Evolutionary conservation across 805 yeast species (phyloP).

Genomic region (Kazachstania africana): DNA sequence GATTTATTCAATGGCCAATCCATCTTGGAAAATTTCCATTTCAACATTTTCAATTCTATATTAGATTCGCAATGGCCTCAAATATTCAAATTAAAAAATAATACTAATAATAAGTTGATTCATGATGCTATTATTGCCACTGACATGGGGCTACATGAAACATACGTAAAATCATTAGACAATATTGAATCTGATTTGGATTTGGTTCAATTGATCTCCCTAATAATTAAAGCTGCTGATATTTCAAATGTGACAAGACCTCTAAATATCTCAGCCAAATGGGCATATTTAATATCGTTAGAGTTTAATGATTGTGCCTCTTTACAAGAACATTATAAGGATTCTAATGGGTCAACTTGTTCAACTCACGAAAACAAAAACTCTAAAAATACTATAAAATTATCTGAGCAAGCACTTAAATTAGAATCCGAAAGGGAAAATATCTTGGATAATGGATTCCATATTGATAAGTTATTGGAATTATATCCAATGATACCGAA

Average conservation of each 20-base stretch:
- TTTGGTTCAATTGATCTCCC: conserved; percentile 39
- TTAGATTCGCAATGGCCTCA: conserved; percentile 43
- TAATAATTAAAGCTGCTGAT: conserved; percentile 88
- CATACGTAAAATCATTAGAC: conserved; percentile 34
- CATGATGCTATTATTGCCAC: conserved; percentile 52
- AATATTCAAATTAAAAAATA: conserved; percentile 11
- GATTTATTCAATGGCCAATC: conserved; percentile 49
- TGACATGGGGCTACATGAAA: conserved; percentile 85
- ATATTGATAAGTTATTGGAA: conserved; percentile 31
- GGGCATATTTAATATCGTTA: conserved; percentile 73
- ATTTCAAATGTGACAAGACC: conserved; percentile 88
- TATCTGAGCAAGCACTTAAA: conserved; percentile 4
- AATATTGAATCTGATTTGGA: conserved; percentile 1
- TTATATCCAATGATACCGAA: conserved; percentile 42
- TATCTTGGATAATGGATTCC: conserved; percentile 2
- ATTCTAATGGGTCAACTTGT: conserved; percentile 5
- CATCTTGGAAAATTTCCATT: conserved; percentile 75
- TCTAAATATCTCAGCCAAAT: conserved; percentile 58
- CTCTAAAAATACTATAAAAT: neutral
- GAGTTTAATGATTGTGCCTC: conserved; percentile 62
- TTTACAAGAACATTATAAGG: conserved; percentile 29
- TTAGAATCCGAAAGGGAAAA: conserved; percentile 4
- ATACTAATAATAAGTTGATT: conserved; percentile 8
- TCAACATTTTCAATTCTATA: conserved; percentile 45
- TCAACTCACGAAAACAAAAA: neutral